These are phyloP conservation scores for Sporothrix schenckii DNA, from an alignment of 2,329 filamentous ascomycete genomes.

Conservation along the genomic window DNA sequence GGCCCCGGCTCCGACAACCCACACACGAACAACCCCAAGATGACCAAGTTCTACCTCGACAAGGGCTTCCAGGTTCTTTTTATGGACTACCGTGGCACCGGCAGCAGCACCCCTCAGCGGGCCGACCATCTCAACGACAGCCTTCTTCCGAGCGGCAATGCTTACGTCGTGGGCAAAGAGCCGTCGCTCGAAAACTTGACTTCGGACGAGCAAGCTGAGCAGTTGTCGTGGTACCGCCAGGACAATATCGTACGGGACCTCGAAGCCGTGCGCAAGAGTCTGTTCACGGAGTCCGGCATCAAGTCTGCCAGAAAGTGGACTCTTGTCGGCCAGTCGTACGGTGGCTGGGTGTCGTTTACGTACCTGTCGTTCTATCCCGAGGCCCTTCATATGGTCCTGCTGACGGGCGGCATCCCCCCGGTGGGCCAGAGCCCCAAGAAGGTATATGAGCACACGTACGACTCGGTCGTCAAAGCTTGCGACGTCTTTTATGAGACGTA, in stretches of 20 bases:
- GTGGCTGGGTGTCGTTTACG: slow-evolving; percentile 70
- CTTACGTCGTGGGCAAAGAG: neutral
- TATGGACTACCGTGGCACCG: slow-evolving; percentile 73
- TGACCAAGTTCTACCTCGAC: slow-evolving; percentile 63
- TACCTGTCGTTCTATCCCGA: slow-evolving; percentile 70
- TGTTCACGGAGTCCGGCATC: slow-evolving; percentile 47
- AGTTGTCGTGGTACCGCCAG: slow-evolving; percentile 59
- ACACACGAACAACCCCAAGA: slow-evolving; percentile 37
- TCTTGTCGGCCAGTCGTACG: slow-evolving; percentile 72
- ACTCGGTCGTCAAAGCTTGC: slow-evolving; percentile 62
- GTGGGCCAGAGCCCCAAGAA: slow-evolving; percentile 61
- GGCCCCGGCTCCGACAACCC: slow-evolving; percentile 64
- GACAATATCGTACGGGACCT: slow-evolving; percentile 75
- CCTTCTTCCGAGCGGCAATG: neutral
- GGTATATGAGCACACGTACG: slow-evolving; percentile 63
- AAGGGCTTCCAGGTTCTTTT: slow-evolving; percentile 69
- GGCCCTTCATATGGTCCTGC: slow-evolving; percentile 64
- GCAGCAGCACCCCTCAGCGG: slow-evolving; percentile 64
- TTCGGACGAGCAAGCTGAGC: slow-evolving; percentile 14
- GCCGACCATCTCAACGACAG: slow-evolving; percentile 54
- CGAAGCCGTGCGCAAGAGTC: slow-evolving; percentile 66
- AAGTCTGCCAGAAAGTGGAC: slow-evolving; percentile 59
- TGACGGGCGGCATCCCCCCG: slow-evolving; percentile 69
- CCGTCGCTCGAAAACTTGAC: neutral
- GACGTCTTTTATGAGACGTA: slow-evolving; percentile 66